A percentile compares a stretch with the other conserved stretches of the same genome.
Conservation (phyloP, 352 stramenopile species). For the Phytophthora sp. region DNA sequence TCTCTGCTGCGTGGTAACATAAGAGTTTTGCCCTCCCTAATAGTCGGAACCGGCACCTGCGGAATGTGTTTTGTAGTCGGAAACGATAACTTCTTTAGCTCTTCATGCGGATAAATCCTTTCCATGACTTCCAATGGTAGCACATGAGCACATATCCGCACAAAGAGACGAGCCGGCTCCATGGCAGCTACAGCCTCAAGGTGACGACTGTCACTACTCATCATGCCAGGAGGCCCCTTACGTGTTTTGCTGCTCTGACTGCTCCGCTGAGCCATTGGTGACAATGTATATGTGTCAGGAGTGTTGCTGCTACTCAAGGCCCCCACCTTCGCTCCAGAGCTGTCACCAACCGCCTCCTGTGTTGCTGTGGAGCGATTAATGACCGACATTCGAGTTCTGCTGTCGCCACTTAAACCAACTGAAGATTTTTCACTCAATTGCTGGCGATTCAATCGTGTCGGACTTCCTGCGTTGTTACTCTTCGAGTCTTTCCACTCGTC, state of each 20-base stretch:
- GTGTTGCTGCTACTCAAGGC: slow-evolving; percentile 6
- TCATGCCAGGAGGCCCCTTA: slow-evolving; percentile 17
- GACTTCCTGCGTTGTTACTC: slow-evolving; percentile 33
- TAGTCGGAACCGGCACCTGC: slow-evolving; percentile 9
- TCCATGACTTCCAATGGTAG: slow-evolving; percentile 59
- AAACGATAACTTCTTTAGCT: slow-evolving; percentile 44
- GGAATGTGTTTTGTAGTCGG: slow-evolving; percentile 31
- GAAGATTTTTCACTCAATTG: slow-evolving; percentile 6
- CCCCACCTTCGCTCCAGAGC: slow-evolving; percentile 5
- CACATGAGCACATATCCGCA: slow-evolving; percentile 65
- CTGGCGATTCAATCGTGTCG: slow-evolving; percentile 14
- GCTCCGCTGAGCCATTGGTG: slow-evolving; percentile 16
- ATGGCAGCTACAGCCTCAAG: slow-evolving; percentile 21
- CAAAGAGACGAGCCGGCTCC: slow-evolving; percentile 45
- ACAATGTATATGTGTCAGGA: neutral
- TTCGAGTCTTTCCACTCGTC: slow-evolving; percentile 21
- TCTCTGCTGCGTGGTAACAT: slow-evolving; percentile 16
- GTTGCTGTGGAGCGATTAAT: slow-evolving; percentile 68
- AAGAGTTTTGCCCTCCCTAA: slow-evolving; percentile 21
- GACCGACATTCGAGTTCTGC: slow-evolving; percentile 47
- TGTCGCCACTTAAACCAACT: neutral
- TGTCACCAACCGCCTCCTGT: slow-evolving; percentile 50
- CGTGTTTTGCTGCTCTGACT: slow-evolving; percentile 26
- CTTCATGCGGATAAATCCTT: slow-evolving; percentile 47
- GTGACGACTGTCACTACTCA: slow-evolving; percentile 29